Evolutionary conservation across 2,329 filamentous ascomycete species (phyloP).

Genomic region (Botrytis squamosa): DNA sequence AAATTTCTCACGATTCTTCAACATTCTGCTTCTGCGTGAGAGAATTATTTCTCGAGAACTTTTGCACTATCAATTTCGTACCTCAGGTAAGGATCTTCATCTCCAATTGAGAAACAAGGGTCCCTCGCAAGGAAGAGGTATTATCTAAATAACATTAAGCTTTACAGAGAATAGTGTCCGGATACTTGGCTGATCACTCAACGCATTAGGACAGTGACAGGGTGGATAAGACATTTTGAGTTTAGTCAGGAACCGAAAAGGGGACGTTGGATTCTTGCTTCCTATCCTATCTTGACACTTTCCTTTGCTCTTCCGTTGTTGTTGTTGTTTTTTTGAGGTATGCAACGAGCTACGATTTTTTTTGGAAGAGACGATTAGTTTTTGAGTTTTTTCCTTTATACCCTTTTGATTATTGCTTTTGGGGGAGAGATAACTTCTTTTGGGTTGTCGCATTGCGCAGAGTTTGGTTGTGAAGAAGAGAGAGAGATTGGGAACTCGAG

Average conservation of each 20-base stretch:
- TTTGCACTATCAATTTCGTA: background rate
- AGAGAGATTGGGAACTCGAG: background rate
- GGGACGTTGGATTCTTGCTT: constrained; percentile 5
- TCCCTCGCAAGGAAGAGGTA: background rate
- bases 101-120: background rate
- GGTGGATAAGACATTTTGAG: background rate
- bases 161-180: background rate
- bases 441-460: background rate
- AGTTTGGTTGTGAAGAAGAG: background rate
- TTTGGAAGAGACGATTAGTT: background rate
- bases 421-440: background rate
- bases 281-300: background rate
- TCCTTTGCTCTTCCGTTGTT: background rate
- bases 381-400: background rate
- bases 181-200: background rate
- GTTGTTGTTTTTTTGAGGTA: background rate
- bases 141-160: background rate
- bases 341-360: constrained; percentile 3
- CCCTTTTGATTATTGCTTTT: background rate
- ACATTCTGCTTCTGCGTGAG: background rate
- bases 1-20: background rate
- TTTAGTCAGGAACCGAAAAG: constrained; percentile 11
- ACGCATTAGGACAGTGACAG: background rate
- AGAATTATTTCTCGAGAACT: background rate
- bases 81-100: background rate